phyloP scores from a whole-genome alignment of 2,329 filamentous ascomycete genomes.

The Trichocomaceae sp. region DNA sequence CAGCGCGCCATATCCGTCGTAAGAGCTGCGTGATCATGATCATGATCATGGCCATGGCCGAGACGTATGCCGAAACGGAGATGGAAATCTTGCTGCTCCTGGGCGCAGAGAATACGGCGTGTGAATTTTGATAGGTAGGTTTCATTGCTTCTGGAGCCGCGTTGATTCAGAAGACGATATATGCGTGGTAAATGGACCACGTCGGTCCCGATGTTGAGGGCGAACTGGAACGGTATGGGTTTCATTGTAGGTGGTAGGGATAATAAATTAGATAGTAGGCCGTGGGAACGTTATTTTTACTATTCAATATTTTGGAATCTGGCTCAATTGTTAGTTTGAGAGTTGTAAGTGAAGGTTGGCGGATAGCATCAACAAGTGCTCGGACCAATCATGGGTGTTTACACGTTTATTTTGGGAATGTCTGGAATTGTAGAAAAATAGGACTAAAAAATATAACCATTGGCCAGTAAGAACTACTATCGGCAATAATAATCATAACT shows the following conservation, averaged over 20 bases:
- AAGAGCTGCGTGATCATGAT: slow-evolving; percentile 9
- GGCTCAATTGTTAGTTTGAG: not conserved
- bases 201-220: slow-evolving; percentile 68
- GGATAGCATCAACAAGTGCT: slow-evolving; percentile 8
- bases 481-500: not conserved
- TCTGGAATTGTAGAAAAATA: not conserved
- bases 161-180: slow-evolving; percentile 47
- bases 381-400: slow-evolving; percentile 9
- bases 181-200: slow-evolving; percentile 67
- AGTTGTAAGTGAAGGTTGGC: not conserved
- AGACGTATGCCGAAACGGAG: slow-evolving; percentile 23
- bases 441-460: too few relatives aligned
- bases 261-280: not conserved
- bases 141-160: slow-evolving; percentile 25
- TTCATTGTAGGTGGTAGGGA: slow-evolving; percentile 22
- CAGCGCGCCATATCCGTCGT: slow-evolving; percentile 34
- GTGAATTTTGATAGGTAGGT: slow-evolving; percentile 31
- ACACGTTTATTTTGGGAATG: not conserved
- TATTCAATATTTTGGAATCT: not conserved
- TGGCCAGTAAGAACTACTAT: not conserved
- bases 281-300: not conserved
- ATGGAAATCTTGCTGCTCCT: slow-evolving; percentile 34
- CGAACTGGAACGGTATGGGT: slow-evolving; percentile 52
- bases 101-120: slow-evolving; percentile 35
- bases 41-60: not conserved